Base-by-base conservation (phyloP, 805 yeast genomes). In the Cyberlindnera sargentensis region DNA sequence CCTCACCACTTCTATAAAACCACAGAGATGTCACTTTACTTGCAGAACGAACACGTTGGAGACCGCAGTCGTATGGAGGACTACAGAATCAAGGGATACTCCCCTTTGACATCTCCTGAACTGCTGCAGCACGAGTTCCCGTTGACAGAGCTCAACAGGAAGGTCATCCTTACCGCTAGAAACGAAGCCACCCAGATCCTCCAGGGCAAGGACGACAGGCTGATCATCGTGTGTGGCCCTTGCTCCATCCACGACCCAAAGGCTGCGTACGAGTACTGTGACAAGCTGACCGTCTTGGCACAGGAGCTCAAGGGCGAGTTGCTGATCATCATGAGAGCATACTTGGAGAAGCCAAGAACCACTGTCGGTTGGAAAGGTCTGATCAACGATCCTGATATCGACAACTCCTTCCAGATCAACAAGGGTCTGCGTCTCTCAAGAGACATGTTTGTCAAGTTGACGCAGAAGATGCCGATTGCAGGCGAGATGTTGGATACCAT, bases 361-460 rank as follows among this genome's bases (percentile, higher is more conserved):
- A 91, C 98, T 28, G 98, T 93, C 37, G 99, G 99, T 47, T 91
- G 99, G 99, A 91, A 91, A 70, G 99, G 99, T 55, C 74, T 91
- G 53, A 93, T 91, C 58, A 91, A 91, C 63, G 99, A 91, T 65
- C 99, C 99, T 30, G 96, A 93, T 58, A 83, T 91, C 56, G 95
- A 91, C 65, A 87, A 87, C 47, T 74, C 95, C 41, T 91, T 86
- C 80, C 80, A 89, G 57, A 91, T 91, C 64, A 91, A 91, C 73
- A 90, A 91, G 68, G 99, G 99, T 57, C 75, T 91, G 54, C 75
- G 91, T 61, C 82, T 89, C 47, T 75, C 97, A 5, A 79, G 99
- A 66, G 83, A 85, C 52, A 76, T 91, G 72, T 91, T 87, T 67
- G 81, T 80, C 34, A 80, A 85, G 44, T 73, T 91, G 58, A 93